Evolutionary conservation across 768 basidiomycete species (phyloP).

Genomic region (Mycena polygramma): DNA sequence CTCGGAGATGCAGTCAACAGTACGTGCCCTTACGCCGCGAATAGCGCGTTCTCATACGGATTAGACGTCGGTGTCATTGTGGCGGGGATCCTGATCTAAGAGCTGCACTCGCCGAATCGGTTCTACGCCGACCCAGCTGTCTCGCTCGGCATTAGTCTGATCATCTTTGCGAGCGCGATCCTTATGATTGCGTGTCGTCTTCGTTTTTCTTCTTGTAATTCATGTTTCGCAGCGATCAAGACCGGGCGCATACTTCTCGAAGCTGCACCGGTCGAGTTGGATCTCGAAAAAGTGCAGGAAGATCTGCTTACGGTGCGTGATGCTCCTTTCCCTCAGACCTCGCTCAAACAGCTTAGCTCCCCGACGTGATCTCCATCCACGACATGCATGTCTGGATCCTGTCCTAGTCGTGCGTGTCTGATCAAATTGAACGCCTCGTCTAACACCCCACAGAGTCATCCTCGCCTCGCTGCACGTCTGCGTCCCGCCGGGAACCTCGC

Average conservation of each 20-base stretch:
- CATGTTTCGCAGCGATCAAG: conserved; percentile 50
- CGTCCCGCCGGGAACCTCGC: conserved; percentile 59
- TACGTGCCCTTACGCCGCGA: conserved; percentile 40
- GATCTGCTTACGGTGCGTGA: conserved; percentile 59
- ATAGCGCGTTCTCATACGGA: conserved; percentile 7
- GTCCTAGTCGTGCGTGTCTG: conserved; percentile 61
- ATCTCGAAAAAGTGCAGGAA: conserved; percentile 62
- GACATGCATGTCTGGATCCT: conserved; percentile 70
- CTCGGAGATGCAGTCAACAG: conserved; percentile 68
- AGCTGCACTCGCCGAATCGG: conserved; percentile 56
- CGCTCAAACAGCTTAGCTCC: conserved; percentile 48
- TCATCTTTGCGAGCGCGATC: conserved; percentile 67
- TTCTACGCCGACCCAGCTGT: conserved; percentile 70
- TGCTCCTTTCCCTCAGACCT: neutral
- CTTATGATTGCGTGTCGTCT: conserved; percentile 58
- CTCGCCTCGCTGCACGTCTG: conserved; percentile 69
- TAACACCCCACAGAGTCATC: conserved; percentile 52
- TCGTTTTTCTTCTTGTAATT: neutral
- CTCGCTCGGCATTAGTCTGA: conserved; percentile 62
- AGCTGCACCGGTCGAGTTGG: conserved; percentile 63
- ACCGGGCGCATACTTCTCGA: conserved; percentile 66
- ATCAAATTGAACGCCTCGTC: neutral
- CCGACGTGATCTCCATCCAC: conserved; percentile 61
- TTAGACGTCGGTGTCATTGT: conserved; percentile 69
- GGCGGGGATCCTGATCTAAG: conserved; percentile 64